These are phyloP conservation scores for Nymphaea thermarum DNA, from an alignment of 164 flowering plant species.

Conservation along the genomic window DNA sequence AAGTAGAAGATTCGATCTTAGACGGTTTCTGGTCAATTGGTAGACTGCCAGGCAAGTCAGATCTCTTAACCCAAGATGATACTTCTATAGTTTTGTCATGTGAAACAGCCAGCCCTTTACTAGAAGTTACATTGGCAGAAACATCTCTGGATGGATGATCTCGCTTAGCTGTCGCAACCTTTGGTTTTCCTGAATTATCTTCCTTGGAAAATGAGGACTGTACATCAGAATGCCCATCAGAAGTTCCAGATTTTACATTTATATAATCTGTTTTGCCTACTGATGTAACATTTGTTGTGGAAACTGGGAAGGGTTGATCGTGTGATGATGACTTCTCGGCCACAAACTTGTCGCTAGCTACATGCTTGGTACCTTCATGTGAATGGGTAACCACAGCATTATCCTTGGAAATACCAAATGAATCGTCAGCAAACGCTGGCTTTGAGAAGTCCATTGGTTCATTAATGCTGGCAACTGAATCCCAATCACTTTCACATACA, in stretches of 20 bases:
- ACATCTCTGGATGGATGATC: slow-evolving; percentile 13
- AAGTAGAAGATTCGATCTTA: slow-evolving; percentile 6
- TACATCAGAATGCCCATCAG: slow-evolving; percentile 38
- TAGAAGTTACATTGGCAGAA: slow-evolving; percentile 17
- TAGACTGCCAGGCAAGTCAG: slow-evolving; percentile 18
- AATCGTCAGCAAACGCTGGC: slow-evolving; percentile 11
- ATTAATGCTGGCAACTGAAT: slow-evolving; percentile 22
- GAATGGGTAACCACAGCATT: neutral
- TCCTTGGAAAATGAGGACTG: slow-evolving; percentile 20
- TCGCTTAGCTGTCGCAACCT: slow-evolving; percentile 15
- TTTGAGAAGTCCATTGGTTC: slow-evolving; percentile 25
- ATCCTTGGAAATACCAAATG: slow-evolving; percentile 13
- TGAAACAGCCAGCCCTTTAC: slow-evolving; percentile 11
- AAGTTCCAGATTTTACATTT: slow-evolving; percentile 59
- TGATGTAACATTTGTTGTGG: slow-evolving; percentile 37
- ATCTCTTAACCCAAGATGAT: slow-evolving; percentile 20
- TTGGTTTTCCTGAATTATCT: slow-evolving; percentile 22
- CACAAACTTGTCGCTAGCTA: slow-evolving; percentile 22
- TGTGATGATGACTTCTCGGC: slow-evolving; percentile 6
- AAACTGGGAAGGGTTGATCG: slow-evolving; percentile 11
- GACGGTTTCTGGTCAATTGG: slow-evolving; percentile 25
- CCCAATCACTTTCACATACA: slow-evolving; percentile 29
- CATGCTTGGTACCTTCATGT: neutral
- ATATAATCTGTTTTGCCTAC: slow-evolving; percentile 73
- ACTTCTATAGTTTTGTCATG: slow-evolving; percentile 8